phyloP scores from a whole-genome alignment of 106 monocot genomes.

The Dendrobium huoshanense region DNA sequence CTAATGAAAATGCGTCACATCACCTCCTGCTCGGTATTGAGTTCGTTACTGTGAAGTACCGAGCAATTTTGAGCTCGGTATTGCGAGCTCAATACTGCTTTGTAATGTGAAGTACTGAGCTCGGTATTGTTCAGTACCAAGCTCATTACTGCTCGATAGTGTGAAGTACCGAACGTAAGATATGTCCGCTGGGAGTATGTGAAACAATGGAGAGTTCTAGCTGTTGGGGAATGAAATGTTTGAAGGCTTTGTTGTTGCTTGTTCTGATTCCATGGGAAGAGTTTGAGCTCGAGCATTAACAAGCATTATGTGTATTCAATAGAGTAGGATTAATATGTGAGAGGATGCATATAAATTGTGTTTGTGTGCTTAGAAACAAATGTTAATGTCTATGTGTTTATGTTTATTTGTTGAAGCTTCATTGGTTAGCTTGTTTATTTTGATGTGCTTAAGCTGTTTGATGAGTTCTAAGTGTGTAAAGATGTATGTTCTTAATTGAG shows the following conservation, averaged over 20 bases:
- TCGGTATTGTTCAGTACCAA: too few species aligned
- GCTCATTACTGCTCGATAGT: too few species aligned
- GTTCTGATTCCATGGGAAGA: conserved; percentile 50
- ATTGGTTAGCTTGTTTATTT: background rate
- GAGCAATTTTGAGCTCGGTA: too few species aligned
- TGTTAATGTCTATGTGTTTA: background rate
- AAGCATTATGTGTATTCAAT: conserved; percentile 14
- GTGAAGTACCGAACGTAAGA: too few species aligned
- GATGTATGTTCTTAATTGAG: background rate
- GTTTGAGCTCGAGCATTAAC: conserved; percentile 76
- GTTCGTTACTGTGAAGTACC: too few species aligned
- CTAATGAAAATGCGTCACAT: too few species aligned
- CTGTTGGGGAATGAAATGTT: conserved; percentile 39
- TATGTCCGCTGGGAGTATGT: conserved; percentile 11
- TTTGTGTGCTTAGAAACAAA: background rate
- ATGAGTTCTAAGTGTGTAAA: background rate
- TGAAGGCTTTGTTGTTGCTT: conserved; percentile 46
- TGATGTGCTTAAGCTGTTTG: background rate
- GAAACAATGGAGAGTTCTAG: conserved; percentile 5
- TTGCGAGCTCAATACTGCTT: too few species aligned
- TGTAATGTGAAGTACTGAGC: too few species aligned
- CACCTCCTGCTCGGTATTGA: too few species aligned
- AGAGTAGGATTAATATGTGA: too few species aligned
- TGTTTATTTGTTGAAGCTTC: background rate
- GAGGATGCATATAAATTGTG: too few species aligned